These are phyloP conservation scores for Jacaranda copaia DNA, from an alignment of 257 asterid species.

Conservation along the genomic window DNA sequence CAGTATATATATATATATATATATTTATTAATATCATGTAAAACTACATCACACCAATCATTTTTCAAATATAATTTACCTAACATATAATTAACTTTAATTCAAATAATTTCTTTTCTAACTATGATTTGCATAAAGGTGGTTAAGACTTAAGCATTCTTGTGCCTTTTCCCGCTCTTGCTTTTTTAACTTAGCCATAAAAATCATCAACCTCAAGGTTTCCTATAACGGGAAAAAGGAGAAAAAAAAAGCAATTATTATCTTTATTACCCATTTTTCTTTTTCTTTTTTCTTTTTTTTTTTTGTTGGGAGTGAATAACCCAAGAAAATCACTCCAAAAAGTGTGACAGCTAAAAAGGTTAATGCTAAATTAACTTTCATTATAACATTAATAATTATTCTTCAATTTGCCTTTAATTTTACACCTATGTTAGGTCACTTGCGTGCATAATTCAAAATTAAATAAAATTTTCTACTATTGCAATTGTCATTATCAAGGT, in stretches of 20 bases:
- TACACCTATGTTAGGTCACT: not conserved
- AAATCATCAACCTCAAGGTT: conserved; percentile 20
- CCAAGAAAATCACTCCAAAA: conserved; percentile 23
- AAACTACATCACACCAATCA: no score
- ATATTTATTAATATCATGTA: no score
- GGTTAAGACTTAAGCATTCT: conserved; percentile 30
- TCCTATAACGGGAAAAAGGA: conserved; percentile 2
- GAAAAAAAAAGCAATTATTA: conserved; percentile 20
- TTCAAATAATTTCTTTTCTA: no score
- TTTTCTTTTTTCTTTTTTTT: not conserved
- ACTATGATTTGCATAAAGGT: not conserved
- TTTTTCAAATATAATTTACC: no score
- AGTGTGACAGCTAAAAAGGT: conserved; percentile 45
- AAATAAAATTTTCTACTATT: conserved; percentile 31
- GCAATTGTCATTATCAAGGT: not conserved
- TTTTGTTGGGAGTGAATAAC: conserved; percentile 28
- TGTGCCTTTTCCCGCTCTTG: conserved; percentile 56
- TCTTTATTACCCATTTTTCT: not conserved
- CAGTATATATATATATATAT: no score
- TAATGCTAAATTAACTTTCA: conserved; percentile 34
- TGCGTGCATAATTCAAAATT: not conserved
- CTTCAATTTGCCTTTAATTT: not conserved
- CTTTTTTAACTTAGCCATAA: conserved; percentile 33
- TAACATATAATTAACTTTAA: not conserved
- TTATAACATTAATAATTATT: conserved; percentile 4